Conservation (phyloP, 2,329 filamentous ascomycete species). For the Drechslera avenae region DNA sequence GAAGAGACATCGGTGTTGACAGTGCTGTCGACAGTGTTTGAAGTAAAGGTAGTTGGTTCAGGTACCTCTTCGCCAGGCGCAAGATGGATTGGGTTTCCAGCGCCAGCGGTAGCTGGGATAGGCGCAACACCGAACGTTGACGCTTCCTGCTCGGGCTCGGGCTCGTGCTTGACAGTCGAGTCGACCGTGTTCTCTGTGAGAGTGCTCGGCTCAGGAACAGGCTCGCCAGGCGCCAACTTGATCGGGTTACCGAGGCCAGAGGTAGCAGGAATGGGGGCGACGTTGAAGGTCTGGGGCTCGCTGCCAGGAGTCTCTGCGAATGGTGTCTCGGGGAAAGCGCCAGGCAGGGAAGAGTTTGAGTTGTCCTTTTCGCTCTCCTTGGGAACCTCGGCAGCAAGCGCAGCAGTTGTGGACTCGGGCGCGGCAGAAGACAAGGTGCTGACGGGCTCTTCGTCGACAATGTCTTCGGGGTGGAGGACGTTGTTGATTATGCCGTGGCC, state of each 20-base stretch:
- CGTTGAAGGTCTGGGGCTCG: constrained; percentile 55
- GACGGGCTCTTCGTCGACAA: constrained; percentile 57
- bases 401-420: constrained; percentile 73
- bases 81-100: constrained; percentile 79
- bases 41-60: constrained; percentile 64
- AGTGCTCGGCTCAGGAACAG: constrained; percentile 70
- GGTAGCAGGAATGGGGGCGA: constrained; percentile 65
- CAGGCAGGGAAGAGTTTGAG: constrained; percentile 56
- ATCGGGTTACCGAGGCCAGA: constrained; percentile 75
- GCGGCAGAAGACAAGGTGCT: constrained; percentile 68
- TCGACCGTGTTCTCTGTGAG: constrained; percentile 74
- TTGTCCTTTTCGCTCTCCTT: constrained; percentile 54
- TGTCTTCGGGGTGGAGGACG: constrained; percentile 77
- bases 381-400: constrained; percentile 69
- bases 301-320: constrained; percentile 59
- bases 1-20: constrained; percentile 72
- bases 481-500: constrained; percentile 88
- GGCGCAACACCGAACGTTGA: constrained; percentile 62
- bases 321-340: constrained; percentile 76
- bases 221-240: constrained; percentile 76
- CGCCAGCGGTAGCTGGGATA: constrained; percentile 62
- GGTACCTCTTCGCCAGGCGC: constrained; percentile 82
- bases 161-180: constrained; percentile 53
- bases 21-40: constrained; percentile 70
- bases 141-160: constrained; percentile 39